Base-by-base conservation (phyloP, 257 asterid species). In the Solanum lycopersicoides region DNA sequence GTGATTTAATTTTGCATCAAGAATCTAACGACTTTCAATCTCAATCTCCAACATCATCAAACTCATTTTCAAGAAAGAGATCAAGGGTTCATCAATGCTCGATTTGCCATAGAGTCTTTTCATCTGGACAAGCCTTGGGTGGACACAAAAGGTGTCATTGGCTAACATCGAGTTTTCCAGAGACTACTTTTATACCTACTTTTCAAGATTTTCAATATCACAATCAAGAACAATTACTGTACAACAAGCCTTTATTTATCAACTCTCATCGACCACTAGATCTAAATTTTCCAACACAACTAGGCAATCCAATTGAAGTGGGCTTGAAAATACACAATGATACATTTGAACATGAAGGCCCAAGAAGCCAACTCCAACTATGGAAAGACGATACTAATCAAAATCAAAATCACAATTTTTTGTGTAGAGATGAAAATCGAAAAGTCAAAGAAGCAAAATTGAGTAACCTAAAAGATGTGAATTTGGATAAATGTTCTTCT, bases 91-190 rank as follows among this genome's bases (percentile, higher is more conserved):
- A 96, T 42, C 96, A 94, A 72, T 96, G 98, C 85, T 94, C 98
- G 0, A 95, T 95, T 0, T 96, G 99, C 68, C 94, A 92, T 9
- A 90, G 97, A 25, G 92, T 94, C 42, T 95, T 96, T 60, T 87
- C 97, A 44, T 95, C 98, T 1, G 97, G 99, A 25, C 99, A 96
- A 85, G 98, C 98, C 32, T 90, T 96, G 16, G 99, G 96, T 1
- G 98, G 98, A 7, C 99, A 96, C 86, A 95, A 96, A 53, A 91
- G 98, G 76, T 95, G 99, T 28, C 98, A 95, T 12, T 96, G 98
- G 98, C 89, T 94, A 12, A 92, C 96, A 37, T 77, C 90, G 3
- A 88, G 89, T 85, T 84, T 93, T 18, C 53, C 94, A 0, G 94
- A 92, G 34, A 91, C 91, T 12, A 90, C 96, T 1, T 90, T 95